These are phyloP conservation scores for Raphanus raphanistrum DNA, from an alignment of 345 rosid species.

Conservation along the genomic window DNA sequence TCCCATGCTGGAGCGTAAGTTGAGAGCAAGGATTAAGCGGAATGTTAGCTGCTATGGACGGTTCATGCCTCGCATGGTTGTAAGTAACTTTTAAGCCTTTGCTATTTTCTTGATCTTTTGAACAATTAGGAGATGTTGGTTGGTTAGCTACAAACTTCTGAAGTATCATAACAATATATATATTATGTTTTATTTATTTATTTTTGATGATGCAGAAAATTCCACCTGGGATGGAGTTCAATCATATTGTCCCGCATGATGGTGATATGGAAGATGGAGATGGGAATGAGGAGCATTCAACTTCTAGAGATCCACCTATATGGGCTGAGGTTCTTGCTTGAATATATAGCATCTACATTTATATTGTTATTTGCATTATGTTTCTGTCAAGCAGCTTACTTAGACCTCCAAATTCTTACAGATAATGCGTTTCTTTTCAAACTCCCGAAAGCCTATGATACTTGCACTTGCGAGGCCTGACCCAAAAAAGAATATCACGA, in stretches of 20 bases:
- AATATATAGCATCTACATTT: slow-evolving; percentile 10
- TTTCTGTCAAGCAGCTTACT: slow-evolving; percentile 17
- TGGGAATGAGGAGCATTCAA: slow-evolving; percentile 82
- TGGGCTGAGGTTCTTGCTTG: slow-evolving; percentile 77
- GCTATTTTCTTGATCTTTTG: neutral
- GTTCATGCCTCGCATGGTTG: slow-evolving; percentile 95
- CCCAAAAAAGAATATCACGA: slow-evolving; percentile 97
- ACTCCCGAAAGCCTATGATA: slow-evolving; percentile 95
- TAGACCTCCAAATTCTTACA: slow-evolving; percentile 41
- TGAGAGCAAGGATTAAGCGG: slow-evolving; percentile 90
- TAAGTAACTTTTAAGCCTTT: slow-evolving; percentile 50
- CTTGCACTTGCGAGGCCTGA: slow-evolving; percentile 99
- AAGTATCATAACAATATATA: neutral
- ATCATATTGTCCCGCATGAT: slow-evolving; percentile 89
- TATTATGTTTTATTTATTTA: neutral
- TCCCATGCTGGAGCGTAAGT: slow-evolving; percentile 83
- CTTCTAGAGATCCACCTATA: slow-evolving; percentile 84
- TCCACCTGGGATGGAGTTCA: slow-evolving; percentile 99
- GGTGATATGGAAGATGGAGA: slow-evolving; percentile 91
- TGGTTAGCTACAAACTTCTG: neutral
- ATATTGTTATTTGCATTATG: neutral
- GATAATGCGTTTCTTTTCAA: slow-evolving; percentile 97
- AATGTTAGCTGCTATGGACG: slow-evolving; percentile 97
- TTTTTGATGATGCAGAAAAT: slow-evolving; percentile 57
- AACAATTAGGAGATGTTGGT: neutral